Base-by-base conservation (phyloP, 2,329 filamentous ascomycete genomes). In the Ophiostoma sp. region DNA sequence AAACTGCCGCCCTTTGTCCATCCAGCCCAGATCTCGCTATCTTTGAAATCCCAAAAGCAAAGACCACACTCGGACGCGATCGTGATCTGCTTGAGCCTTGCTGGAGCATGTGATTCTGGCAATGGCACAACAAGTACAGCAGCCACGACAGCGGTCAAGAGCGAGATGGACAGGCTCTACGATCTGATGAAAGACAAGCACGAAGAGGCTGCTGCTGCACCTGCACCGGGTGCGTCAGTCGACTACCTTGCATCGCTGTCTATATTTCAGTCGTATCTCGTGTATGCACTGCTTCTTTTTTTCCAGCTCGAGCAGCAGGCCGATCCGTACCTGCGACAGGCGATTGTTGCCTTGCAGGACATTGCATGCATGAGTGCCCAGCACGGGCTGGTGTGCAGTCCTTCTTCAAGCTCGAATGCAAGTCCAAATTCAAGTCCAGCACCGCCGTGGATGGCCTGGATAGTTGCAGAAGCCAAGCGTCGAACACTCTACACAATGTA, bases 401-500 rank as follows among this genome's bases (percentile, higher is more conserved):
- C 44, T 48, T 13, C 10, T 41, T 41, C 39, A 31, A 31, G 27
- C 39, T 41, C 39, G 3, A 41, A 1, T 41, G 15, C 44, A 48
- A n/a, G 1, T 48, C 7, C 44, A 48, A 6, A 3, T 8, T n/a
- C 44, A n/a, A 48, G 20, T 48, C 6, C 52, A 20, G 20, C 17
- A 15, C 85, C 85, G 0, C 76, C 69, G 7, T 86, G 85, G 85
- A 83, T 85, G 70, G 77, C 79, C 0, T 87, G 85, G 85, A 81
- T 86, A 4, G 75, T 84, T 0, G 81, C 81, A 0, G 83, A 85
- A 62, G 79, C 85, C 0, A 87, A 86, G 72, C 79, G 85, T 2
- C 79, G 86, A 4, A 81, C 83, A 0, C 71, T 87, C 0, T 85
- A 80, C 71, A 78, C 79, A 0, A 83, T 86, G 80, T 87, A 86